Evolutionary conservation across 2,329 filamentous ascomycete species (phyloP).

Genomic region (Microcyclosporella mali): DNA sequence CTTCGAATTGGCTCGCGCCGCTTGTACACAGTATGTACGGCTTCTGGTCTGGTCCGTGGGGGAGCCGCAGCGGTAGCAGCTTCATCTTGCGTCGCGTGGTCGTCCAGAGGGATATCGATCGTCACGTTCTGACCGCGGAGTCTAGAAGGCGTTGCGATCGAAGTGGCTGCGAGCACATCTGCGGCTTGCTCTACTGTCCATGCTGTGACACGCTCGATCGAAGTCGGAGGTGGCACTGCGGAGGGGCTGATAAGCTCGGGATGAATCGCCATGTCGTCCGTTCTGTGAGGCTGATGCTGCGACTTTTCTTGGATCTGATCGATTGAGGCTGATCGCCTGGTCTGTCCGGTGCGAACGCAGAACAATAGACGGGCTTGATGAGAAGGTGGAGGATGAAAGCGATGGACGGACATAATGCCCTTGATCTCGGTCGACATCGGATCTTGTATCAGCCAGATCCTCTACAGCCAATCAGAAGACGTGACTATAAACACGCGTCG

Average conservation of each 20-base stretch:
- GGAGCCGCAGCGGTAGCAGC: conserved; percentile 1
- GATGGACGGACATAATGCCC: no score
- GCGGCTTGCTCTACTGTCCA: conserved; percentile 44
- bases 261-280: conserved; percentile 16
- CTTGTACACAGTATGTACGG: conserved; percentile 36
- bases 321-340: no score
- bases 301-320: no score
- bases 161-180: conserved; percentile 37
- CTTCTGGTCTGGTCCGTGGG: conserved; percentile 18
- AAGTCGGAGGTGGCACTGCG: conserved; percentile 12
- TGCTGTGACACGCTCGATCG: conserved; percentile 36
- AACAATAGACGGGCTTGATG: no score
- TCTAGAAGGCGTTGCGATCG: conserved; percentile 31
- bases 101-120: conserved; percentile 72
- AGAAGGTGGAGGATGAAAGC: no score
- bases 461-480: no score
- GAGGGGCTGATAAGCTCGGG: conserved; percentile 8
- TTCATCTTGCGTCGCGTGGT: conserved; percentile 33
- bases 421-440: no score
- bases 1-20: conserved; percentile 52
- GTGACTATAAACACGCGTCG: no score
- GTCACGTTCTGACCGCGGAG: conserved; percentile 53
- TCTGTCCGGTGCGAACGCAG: no score
- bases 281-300: not conserved
- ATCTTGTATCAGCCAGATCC: no score